Evolutionary conservation across 192 early-diverging fungal species (phyloP), one percentile per base, ranked within the genome.

Genomic region (Dimargaris cristalligena): DNA sequence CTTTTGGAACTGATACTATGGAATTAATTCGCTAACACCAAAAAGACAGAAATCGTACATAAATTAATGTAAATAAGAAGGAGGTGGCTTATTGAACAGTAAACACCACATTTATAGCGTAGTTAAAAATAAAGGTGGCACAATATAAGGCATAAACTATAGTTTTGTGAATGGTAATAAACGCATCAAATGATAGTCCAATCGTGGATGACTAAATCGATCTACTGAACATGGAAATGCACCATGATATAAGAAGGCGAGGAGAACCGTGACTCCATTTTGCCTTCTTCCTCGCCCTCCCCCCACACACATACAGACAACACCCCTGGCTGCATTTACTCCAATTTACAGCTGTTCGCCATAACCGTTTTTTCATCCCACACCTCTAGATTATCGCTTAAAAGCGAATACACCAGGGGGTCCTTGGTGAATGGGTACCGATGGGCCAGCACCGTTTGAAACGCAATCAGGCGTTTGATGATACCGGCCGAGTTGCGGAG

Each of bases 401-500:
- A 16, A 3, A 56, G 34, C 8, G 54, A 29, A 61, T 66, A 67
- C 10, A 80, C 35, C 18, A 70, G 64, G 8, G 46, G 6, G 18
- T 78, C 65, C 33, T 60, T 34, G 4, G 59, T 62, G 63, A 81
- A 81, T 16, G 73, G 69, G 38, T 81, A 81, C 18, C 73, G 60
- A 20, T 62, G 61, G 1, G 77, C 69, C 55, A 81, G 61, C 2
- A 56, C 34, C 31, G 66, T 67, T 44, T 77, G 73, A 57, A 81
- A 81, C 0, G 73, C 71, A 18, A 81, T 50, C 34, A 81, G 65
- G 2, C 79, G 67, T 56, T 79, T 78, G 63, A 79, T 77, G 33
- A 78, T 76, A 13, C 70, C 72, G 13, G 79, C 79, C 11, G 68
- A 72, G 2, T 69, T 77, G 9, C 79, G 69, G 48, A 79, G 73